These are phyloP conservation scores for Sapria himalayana DNA, from an alignment of 345 rosid genomes.

Conservation along the genomic window DNA sequence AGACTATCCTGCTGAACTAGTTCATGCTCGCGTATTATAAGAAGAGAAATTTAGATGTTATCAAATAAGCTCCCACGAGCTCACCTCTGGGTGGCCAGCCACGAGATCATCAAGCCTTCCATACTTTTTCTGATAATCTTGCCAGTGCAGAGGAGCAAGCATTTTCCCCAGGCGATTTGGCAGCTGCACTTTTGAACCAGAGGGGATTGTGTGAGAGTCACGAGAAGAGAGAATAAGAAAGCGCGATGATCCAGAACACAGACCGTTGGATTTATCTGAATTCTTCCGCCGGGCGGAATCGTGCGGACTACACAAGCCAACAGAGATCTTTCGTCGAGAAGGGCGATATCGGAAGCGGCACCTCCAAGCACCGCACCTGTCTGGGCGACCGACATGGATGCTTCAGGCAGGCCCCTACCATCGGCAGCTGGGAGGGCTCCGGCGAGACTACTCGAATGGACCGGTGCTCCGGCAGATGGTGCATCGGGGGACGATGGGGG, in stretches of 20 bases:
- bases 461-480: slow-evolving; percentile 18
- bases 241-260: slow-evolving; percentile 17
- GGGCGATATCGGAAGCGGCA: slow-evolving; percentile 25
- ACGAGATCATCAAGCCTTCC: slow-evolving; percentile 97
- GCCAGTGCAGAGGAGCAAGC: slow-evolving; percentile 96
- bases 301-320: slow-evolving; percentile 89
- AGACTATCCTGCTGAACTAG: no score
- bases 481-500: slow-evolving; percentile 17
- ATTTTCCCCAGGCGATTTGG: slow-evolving; percentile 87
- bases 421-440: slow-evolving; percentile 16
- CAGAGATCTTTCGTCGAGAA: slow-evolving; percentile 74
- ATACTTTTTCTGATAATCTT: slow-evolving; percentile 71
- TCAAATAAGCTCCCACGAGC: slow-evolving; percentile 5
- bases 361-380: slow-evolving; percentile 13
- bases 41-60: slow-evolving; percentile 3
- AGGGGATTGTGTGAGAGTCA: no score
- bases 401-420: slow-evolving; percentile 18
- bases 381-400: slow-evolving; percentile 20
- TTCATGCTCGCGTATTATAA: no score
- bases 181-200: slow-evolving; percentile 47
- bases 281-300: slow-evolving; percentile 85
- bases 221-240: no score
- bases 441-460: slow-evolving; percentile 13
- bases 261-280: slow-evolving; percentile 72
- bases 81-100: slow-evolving; percentile 51